These are phyloP conservation scores for Boletus tomentosulus DNA, from an alignment of 768 basidiomycete species.

Conservation along the genomic window DNA sequence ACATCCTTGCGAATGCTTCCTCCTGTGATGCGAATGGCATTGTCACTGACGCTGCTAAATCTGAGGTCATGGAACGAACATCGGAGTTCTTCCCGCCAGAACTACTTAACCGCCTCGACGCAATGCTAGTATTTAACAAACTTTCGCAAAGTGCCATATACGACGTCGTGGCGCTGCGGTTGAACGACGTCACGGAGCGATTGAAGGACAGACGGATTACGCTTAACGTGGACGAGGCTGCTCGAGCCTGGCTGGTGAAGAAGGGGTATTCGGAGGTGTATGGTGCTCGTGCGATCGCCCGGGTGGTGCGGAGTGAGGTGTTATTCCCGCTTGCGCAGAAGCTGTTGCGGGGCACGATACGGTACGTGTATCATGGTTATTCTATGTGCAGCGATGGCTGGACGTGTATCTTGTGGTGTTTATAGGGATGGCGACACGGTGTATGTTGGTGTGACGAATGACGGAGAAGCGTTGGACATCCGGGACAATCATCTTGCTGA, in stretches of 20 bases:
- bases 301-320: constrained; percentile 80
- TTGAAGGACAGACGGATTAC: constrained; percentile 62
- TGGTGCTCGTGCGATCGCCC: constrained; percentile 82
- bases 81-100: constrained; percentile 86
- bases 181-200: constrained; percentile 68
- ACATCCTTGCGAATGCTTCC: constrained; percentile 66
- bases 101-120: constrained; percentile 83
- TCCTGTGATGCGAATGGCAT: constrained; percentile 61
- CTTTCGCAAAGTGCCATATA: constrained; percentile 69
- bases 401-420: too few relatives aligned
- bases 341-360: constrained; percentile 72
- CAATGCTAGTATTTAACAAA: constrained; percentile 89
- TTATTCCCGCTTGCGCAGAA: constrained; percentile 80
- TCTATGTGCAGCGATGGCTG: not conserved
- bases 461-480: constrained; percentile 46
- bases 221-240: constrained; percentile 61
- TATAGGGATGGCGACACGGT: constrained; percentile 52
- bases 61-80: constrained; percentile 70
- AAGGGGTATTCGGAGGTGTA: constrained; percentile 83
- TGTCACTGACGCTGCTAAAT: constrained; percentile 56
- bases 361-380: constrained; percentile 37
- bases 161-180: constrained; percentile 72
- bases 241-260: constrained; percentile 64
- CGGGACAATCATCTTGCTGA: constrained; percentile 61
- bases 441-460: constrained; percentile 43